Evolutionary conservation across 495 filamentous ascomycete species (phyloP), one percentile per base, ranked within the genome.

Genomic region (Rhypophila decipiens): DNA sequence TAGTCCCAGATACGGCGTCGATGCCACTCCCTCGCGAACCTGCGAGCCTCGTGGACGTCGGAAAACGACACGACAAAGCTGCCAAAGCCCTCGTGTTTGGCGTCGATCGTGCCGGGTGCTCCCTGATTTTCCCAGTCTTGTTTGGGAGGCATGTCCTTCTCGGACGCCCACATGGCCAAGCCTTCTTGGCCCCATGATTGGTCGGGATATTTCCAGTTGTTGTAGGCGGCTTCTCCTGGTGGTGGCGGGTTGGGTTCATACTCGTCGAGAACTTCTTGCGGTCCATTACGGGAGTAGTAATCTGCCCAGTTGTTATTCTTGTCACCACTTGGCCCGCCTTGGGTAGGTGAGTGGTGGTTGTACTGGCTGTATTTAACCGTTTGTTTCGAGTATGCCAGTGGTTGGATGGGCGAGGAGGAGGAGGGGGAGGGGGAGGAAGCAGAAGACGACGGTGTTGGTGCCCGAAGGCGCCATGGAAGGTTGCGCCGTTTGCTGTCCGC

Each of bases 11-110:
- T n/a, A n/a, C n/a, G n/a, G 38, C 74, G 61, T 23, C 67, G 56
- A 61, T 83, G 77, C 78, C 78, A 82, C 39, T 51, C 53, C 52
- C 76, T 64, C 3, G 77, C 72, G 54, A 83, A 83, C 51, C 79
- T 64, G 35, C 72, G 67, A 18, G 77, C 75, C 56, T 81, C 77
- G 13, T 58, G 55, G 8, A 56, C 51, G 19, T 75, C 69, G 34
- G 39, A 47, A 42, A 83, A 78, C 4, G 65, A 61, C 17, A 82
- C 49, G 24, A 79, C 64, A 57, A 73, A 83, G 29, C 67, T 66
- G 12, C 42, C 38, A 29, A 46, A 60, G n/a, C 42, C 49, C 18
- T n/a, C 24, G 33, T 23, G 13, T 15, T 9, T 1, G 12, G 23
- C 22, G n/a, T 36, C 5, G 7, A 31, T n/a, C 15, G 22, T 20